Evolutionary conservation across 2,329 filamentous ascomycete species (phyloP).

Genomic region (Stagonosporopsis chrysanthemi): DNA sequence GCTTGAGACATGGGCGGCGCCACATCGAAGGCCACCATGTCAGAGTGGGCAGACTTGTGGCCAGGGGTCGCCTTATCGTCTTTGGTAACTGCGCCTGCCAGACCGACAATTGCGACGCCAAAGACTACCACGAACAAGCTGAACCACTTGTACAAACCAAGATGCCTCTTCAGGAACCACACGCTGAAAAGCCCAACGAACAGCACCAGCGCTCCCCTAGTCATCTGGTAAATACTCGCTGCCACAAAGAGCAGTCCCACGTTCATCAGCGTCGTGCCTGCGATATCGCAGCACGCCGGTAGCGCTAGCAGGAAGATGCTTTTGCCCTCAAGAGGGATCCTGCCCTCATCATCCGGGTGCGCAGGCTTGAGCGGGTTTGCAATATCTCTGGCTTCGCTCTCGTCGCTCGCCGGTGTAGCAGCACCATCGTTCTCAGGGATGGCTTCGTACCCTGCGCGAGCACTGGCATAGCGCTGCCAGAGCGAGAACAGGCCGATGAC

Average conservation of each 20-base stretch:
- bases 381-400: slow-evolving; percentile 54
- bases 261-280: slow-evolving; percentile 97
- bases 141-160: slow-evolving; percentile 91
- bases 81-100: slow-evolving; percentile 83
- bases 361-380: slow-evolving; percentile 60
- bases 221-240: slow-evolving; percentile 99
- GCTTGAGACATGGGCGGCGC: slow-evolving; percentile 57
- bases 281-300: slow-evolving; percentile 91
- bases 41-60: slow-evolving; percentile 32
- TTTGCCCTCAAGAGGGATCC: slow-evolving; percentile 70
- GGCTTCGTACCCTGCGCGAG: slow-evolving; percentile 69
- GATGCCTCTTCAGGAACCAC: slow-evolving; percentile 79
- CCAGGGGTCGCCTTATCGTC: slow-evolving; percentile 63
- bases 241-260: slow-evolving; percentile 91
- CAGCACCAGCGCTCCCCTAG: slow-evolving; percentile 87
- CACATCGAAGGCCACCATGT: slow-evolving; percentile 34
- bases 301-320: slow-evolving; percentile 78
- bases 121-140: slow-evolving; percentile 85
- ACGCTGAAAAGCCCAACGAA: slow-evolving; percentile 98
- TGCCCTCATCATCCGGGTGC: slow-evolving; percentile 62
- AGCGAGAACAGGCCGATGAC: slow-evolving; percentile 77
- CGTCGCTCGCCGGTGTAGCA: slow-evolving; percentile 53
- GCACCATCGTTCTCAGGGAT: slow-evolving; percentile 55
- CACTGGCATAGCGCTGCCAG: slow-evolving; percentile 64
- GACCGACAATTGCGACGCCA: slow-evolving; percentile 87